These are phyloP conservation scores for Leccinum ochraceum DNA, from an alignment of 768 basidiomycete species.

Conservation along the genomic window DNA sequence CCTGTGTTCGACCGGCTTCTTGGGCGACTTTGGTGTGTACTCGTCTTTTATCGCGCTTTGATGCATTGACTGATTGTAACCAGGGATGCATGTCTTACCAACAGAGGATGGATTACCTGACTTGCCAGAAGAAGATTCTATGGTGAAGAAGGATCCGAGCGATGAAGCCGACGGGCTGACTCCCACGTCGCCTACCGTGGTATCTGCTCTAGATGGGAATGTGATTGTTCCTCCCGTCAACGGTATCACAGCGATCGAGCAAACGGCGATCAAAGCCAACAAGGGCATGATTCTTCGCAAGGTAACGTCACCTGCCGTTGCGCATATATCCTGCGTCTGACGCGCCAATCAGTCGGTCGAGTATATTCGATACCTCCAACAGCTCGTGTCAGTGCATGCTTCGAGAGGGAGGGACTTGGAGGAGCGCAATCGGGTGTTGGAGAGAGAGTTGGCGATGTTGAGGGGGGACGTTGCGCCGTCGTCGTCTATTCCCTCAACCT, in stretches of 20 bases:
- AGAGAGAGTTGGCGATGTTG: constrained; percentile 29
- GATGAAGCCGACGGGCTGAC: constrained; percentile 30
- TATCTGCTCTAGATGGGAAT: constrained; percentile 9
- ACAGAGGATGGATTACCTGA: constrained; percentile 31
- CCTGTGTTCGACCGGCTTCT: constrained; percentile 20
- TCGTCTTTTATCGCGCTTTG: not conserved
- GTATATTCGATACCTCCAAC: constrained; percentile 76
- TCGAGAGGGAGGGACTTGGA: constrained; percentile 79
- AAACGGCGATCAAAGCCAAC: constrained; percentile 77
- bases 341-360: constrained; percentile 42
- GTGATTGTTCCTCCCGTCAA: constrained; percentile 3
- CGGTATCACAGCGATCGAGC: constrained; percentile 27
- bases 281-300: constrained; percentile 93
- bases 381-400: constrained; percentile 80
- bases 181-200: constrained; percentile 22
- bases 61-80: not conserved
- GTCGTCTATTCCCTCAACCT: constrained; percentile 15
- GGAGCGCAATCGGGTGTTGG: constrained; percentile 54
- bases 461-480: constrained; percentile 18
- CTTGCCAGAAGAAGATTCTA: constrained; percentile 28
- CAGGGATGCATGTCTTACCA: constrained; percentile 29
- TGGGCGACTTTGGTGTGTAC: constrained; percentile 25
- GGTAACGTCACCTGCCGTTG: constrained; percentile 34
- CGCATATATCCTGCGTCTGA: constrained; percentile 10
- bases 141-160: constrained; percentile 31